Percentiles rank a stretch among this genome's conserved stretches.
phyloP scores from a whole-genome alignment of 2,329 filamentous ascomycete species.

The Orbilia brochopaga region DNA sequence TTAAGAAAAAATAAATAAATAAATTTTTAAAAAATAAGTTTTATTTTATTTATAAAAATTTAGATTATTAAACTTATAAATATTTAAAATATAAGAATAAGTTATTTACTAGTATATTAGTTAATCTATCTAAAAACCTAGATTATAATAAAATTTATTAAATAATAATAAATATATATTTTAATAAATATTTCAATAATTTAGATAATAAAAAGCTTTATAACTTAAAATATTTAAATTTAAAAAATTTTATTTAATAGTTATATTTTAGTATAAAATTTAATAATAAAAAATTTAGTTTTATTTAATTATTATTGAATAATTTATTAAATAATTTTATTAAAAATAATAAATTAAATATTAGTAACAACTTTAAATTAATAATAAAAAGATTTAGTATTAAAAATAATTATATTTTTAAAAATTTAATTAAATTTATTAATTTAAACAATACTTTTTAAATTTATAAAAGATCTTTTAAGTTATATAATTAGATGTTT shows the following conservation, averaged over 20 bases:
- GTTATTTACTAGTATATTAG: too few species aligned
- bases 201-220: not conserved
- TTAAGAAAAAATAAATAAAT: not conserved
- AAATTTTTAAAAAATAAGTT: not conserved
- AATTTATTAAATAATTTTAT: not conserved
- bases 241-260: not conserved
- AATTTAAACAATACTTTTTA: not conserved
- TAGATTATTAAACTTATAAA: not conserved
- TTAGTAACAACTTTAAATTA: too few species aligned
- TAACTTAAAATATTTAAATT: constrained; percentile 3
- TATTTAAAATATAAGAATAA: too few species aligned
- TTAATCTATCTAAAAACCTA: too few species aligned
- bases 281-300: too few species aligned
- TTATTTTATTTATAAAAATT: not conserved
- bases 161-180: too few species aligned
- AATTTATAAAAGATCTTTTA: too few species aligned
- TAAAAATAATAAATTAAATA: not conserved
- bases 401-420: not conserved
- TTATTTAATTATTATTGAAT: not conserved
- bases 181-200: not conserved
- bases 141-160: too few species aligned
- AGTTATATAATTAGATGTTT: too few species aligned
- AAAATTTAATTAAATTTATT: not conserved
- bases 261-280: too few species aligned
- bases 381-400: too few species aligned